A percentile compares a stretch with the other conserved stretches of the same genome.
Evolutionary conservation across 116 monocot species (phyloP).

Genomic region (Iris pallida): DNA sequence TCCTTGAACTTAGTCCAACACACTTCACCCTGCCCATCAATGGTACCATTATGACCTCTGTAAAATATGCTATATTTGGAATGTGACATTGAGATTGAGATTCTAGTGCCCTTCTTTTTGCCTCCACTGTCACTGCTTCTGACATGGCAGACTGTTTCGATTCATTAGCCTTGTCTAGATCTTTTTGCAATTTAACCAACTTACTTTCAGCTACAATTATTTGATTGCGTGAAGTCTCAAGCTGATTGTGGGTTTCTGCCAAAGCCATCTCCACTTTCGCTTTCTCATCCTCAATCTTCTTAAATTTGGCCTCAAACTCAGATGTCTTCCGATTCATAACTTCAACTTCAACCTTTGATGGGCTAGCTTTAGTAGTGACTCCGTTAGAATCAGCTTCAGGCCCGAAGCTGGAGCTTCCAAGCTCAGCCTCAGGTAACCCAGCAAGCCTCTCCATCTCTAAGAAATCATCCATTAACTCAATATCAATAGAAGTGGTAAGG

Average conservation of each 20-base stretch:
- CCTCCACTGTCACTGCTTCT: constrained; percentile 14
- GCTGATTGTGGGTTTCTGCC: constrained; percentile 13
- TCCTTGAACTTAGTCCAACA: constrained; percentile 75
- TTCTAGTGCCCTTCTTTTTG: constrained; percentile 10
- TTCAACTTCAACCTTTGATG: constrained; percentile 23
- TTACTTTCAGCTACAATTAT: constrained; percentile 22
- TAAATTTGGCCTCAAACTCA: constrained; percentile 25
- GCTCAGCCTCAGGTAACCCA: constrained; percentile 24
- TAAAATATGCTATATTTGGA: no score
- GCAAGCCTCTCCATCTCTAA: constrained; percentile 82
- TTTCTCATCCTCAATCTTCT: constrained; percentile 25
- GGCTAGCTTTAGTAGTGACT: constrained; percentile 4
- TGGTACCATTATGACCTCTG: constrained; percentile 91
- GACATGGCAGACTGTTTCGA: constrained; percentile 18
- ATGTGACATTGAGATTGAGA: no score
- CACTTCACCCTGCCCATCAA: constrained; percentile 80
- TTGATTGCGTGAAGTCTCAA: constrained; percentile 14
- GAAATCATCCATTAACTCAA: constrained; percentile 77
- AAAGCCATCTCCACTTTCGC: constrained; percentile 29
- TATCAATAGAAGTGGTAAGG: constrained; percentile 25
- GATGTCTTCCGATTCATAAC: no score
- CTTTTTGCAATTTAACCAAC: constrained; percentile 26
- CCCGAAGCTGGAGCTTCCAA: constrained; percentile 18
- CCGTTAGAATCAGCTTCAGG: constrained; percentile 16
- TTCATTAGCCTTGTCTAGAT: constrained; percentile 25